Evolutionary conservation across 1,139 yeast species (phyloP).

Genomic region (Wickerhamomyces sp.): DNA sequence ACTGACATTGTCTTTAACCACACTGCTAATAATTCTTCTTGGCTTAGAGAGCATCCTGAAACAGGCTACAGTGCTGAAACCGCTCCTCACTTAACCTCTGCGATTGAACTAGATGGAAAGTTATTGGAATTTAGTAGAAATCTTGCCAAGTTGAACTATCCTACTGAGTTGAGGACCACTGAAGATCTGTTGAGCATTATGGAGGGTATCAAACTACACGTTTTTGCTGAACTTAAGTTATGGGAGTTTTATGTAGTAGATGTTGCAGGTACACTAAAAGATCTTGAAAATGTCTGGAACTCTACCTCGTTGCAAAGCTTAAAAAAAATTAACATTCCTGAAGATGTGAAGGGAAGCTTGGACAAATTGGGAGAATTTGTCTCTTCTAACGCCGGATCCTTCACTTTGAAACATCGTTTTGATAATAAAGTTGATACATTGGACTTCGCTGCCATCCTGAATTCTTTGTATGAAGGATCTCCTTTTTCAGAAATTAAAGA

Average conservation of each 20-base stretch:
- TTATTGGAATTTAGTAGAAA: conserved; percentile 60
- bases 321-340: conserved; percentile 37
- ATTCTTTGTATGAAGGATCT: conserved; percentile 27
- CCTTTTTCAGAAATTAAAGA: conserved; percentile 30
- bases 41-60: conserved; percentile 86
- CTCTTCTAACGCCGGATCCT: conserved; percentile 36
- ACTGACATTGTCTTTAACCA: conserved; percentile 95
- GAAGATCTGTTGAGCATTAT: conserved; percentile 57
- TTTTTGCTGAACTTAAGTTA: conserved; percentile 57
- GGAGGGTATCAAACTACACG: conserved; percentile 65
- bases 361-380: conserved; percentile 50
- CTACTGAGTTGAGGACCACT: conserved; percentile 44
- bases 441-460: conserved; percentile 45
- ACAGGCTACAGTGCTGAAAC: conserved; percentile 82
- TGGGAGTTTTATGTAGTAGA: conserved; percentile 89
- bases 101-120: conserved; percentile 74
- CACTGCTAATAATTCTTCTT: conserved; percentile 83
- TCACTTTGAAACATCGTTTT: conserved; percentile 40
- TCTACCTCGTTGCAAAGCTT: conserved; percentile 18
- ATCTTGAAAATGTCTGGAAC: conserved; percentile 23
- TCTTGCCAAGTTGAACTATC: conserved; percentile 53
- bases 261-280: conserved; percentile 33
- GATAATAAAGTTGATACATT: conserved; percentile 49
- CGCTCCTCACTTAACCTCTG: conserved; percentile 83
- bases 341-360: conserved; percentile 34